Percentiles rank a stretch among this genome's conserved stretches.
These are phyloP conservation scores for Epichloe elymi DNA, from an alignment of 2,329 filamentous ascomycete species.

Conservation along the genomic window DNA sequence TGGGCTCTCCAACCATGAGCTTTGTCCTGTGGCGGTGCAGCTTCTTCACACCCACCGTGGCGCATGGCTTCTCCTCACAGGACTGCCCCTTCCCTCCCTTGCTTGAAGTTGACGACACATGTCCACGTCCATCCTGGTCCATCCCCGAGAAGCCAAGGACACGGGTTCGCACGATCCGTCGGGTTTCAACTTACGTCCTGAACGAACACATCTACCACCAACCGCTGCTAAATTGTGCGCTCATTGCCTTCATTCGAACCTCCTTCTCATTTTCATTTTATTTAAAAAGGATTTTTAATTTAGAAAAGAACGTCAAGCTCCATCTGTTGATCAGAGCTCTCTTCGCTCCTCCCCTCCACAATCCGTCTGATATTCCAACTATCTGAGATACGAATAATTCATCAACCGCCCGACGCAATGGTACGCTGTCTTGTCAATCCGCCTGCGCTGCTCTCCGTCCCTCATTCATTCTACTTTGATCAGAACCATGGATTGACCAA, in stretches of 20 bases:
- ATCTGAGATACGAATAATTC: neutral
- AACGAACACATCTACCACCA: neutral
- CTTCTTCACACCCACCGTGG: neutral
- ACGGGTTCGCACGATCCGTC: neutral
- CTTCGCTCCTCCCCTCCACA: neutral
- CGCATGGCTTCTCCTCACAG: neutral
- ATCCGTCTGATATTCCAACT: neutral
- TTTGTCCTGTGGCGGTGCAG: neutral
- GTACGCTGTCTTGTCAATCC: neutral
- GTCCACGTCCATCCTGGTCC: constrained; percentile 9
- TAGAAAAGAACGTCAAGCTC: neutral
- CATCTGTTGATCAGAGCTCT: neutral
- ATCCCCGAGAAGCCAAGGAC: neutral
- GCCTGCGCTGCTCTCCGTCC: too few relatives aligned
- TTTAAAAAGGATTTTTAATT: neutral
- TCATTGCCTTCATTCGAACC: neutral
- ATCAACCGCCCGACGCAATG: neutral
- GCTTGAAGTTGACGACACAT: constrained; percentile 17
- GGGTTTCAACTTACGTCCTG: neutral
- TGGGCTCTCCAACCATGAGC: neutral
- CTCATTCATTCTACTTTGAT: neutral
- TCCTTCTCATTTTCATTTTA: neutral
- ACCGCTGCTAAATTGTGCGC: neutral
- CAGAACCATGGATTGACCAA: neutral
- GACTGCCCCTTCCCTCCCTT: neutral